phyloP scores from a whole-genome alignment of 2,329 filamentous ascomycete species.

The Remersonia thermophila region DNA sequence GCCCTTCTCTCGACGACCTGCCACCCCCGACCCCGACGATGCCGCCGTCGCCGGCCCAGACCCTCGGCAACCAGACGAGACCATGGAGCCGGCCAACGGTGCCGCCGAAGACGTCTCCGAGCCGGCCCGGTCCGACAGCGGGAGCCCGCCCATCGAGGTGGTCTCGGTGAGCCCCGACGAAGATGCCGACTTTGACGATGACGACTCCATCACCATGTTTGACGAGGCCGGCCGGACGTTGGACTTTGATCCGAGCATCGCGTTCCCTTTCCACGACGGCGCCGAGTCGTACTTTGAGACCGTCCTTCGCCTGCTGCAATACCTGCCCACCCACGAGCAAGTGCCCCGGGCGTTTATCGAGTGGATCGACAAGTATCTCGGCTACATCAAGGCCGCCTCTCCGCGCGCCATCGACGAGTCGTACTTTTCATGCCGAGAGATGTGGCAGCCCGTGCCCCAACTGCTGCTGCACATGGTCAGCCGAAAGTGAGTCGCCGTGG shows the following conservation, averaged over 20 bases:
- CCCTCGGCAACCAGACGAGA: constrained; percentile 22
- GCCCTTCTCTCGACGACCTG: constrained; percentile 13
- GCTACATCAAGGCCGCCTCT: constrained; percentile 25
- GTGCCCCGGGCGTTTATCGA: constrained; percentile 5
- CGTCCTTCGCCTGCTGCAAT: constrained; percentile 17
- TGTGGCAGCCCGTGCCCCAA: constrained; percentile 43
- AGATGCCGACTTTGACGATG: constrained; percentile 19
- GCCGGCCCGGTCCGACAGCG: constrained; percentile 22
- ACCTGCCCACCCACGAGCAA: constrained; percentile 17
- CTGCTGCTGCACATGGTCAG: constrained; percentile 27
- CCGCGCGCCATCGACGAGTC: constrained; percentile 28
- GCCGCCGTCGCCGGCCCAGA: constrained; percentile 17
- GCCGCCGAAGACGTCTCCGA: no score
- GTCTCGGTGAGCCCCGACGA: constrained; percentile 28
- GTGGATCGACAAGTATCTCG: constrained; percentile 40
- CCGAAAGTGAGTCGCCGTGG: constrained; percentile 16
- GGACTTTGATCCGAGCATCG: constrained; percentile 29
- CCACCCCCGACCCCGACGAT: constrained; percentile 15
- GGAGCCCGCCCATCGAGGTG: constrained; percentile 33
- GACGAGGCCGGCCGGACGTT: constrained; percentile 13
- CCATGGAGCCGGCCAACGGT: constrained; percentile 16
- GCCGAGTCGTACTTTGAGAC: constrained; percentile 20
- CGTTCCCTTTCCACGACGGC: constrained; percentile 33
- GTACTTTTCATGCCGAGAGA: constrained; percentile 30
- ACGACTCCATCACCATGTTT: constrained; percentile 16